Conservation (phyloP, 257 asterid genomes). For the Oldenlandia corymbosa region DNA sequence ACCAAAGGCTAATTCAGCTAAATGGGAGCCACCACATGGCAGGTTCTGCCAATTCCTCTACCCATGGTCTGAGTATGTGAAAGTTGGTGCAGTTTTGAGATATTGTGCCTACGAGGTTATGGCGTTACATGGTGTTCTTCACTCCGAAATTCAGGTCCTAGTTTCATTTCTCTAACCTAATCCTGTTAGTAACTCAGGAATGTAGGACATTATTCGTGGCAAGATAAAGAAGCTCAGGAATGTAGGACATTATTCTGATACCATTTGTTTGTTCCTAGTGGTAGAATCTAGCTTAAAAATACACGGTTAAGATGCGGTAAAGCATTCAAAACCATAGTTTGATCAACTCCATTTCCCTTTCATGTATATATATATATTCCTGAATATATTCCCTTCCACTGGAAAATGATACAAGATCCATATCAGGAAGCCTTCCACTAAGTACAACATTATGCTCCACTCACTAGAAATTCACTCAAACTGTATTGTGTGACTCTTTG, state of each 20-base stretch:
- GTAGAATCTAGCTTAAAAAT: background rate
- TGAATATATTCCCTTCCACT: slow-evolving; percentile 26
- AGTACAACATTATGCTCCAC: too few relatives aligned
- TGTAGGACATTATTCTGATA: background rate
- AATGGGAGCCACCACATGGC: slow-evolving; percentile 87
- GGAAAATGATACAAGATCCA: background rate
- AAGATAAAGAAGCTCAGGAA: background rate
- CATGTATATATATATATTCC: slow-evolving; percentile 9
- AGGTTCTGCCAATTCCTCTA: slow-evolving; percentile 50
- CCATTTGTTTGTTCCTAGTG: slow-evolving; percentile 12
- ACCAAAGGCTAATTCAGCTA: slow-evolving; percentile 55
- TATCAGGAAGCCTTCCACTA: too few relatives aligned
- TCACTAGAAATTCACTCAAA: too few relatives aligned
- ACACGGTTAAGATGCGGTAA: slow-evolving; percentile 9
- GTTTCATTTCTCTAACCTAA: background rate
- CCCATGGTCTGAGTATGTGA: slow-evolving; percentile 72
- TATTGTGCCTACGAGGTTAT: slow-evolving; percentile 65
- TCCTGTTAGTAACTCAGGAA: background rate
- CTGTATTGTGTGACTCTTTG: background rate
- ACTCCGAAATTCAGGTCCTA: slow-evolving; percentile 65
- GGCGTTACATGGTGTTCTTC: slow-evolving; percentile 77
- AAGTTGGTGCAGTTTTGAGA: slow-evolving; percentile 59
- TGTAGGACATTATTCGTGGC: too few relatives aligned
- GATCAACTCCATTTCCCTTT: background rate
- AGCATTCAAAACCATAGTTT: slow-evolving; percentile 7